These are phyloP conservation scores for Pouteria glomerata DNA, from an alignment of 148 eudicot genomes.

Conservation along the genomic window DNA sequence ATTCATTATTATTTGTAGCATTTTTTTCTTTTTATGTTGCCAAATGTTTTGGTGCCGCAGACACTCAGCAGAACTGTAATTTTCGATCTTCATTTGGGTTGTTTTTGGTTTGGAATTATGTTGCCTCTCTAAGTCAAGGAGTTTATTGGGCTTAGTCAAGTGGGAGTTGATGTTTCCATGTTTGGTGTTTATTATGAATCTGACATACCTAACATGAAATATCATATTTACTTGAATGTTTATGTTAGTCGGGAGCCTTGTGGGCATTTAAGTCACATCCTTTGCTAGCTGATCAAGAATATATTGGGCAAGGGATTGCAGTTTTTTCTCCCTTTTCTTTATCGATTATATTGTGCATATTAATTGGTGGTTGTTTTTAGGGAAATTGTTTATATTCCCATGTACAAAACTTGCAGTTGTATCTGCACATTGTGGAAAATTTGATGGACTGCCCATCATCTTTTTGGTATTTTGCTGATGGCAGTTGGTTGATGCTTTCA, in stretches of 20 bases:
- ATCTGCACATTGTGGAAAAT: not conserved
- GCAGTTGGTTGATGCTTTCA: not conserved
- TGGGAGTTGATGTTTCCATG: not conserved
- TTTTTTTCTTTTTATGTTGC: not conserved
- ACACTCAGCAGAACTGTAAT: not conserved
- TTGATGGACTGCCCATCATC: not conserved
- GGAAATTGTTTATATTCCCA: not conserved
- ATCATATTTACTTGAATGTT: not conserved
- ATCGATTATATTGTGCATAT: not conserved
- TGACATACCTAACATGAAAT: too few species aligned
- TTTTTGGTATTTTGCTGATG: not conserved
- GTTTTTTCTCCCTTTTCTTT: not conserved
- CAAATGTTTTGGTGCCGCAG: not conserved
- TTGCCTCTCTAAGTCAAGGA: not conserved
- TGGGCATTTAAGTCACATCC: not conserved
- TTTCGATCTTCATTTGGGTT: not conserved
- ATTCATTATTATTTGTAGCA: not conserved
- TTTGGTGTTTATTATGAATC: not conserved
- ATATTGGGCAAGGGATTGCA: not conserved
- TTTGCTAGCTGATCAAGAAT: not conserved
- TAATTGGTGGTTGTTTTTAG: not conserved
- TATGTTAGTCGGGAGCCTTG: not conserved
- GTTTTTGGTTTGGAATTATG: not conserved
- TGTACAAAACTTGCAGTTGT: not conserved
- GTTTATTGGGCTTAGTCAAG: not conserved